Base-by-base conservation (phyloP, 345 rosid species). In the Gossypium sturtianum region DNA sequence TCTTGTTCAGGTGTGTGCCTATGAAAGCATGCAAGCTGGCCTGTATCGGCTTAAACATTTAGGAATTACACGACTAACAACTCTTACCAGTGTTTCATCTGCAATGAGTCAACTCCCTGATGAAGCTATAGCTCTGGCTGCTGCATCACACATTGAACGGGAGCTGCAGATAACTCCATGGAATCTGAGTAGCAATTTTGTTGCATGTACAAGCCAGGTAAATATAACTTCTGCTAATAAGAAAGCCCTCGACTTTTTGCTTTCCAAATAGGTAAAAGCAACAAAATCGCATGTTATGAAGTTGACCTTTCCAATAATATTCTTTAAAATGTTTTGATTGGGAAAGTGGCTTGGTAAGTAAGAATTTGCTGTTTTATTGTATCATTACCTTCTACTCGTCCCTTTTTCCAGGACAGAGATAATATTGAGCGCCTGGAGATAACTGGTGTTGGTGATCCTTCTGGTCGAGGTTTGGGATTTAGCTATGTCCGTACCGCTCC, bases 371-470 rank as follows among this genome's bases (percentile, higher is more conserved):
- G 20, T 68, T 43, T 11, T 25, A 27, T 25, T 60, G 27, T 10
- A 58, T n/a, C 53, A n/a, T 77, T 29, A 13, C 34, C 17, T 63
- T 76, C 41, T 62, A 4, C 34, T 54, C 48, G 34, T 38, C 16
- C 49, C 8, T 44, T 77, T 81, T 78, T 82, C 79, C 90, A 95
- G 99, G 99, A 90, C 72, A 87, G 94, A 79, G 99, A 87, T 82
- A 93, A 89, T 81, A 88, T 95, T 83, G 99, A 95, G 84, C 99
- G 98, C 56, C 83, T 95, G 74, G 98, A 95, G 85, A 95, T 95
- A 73, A 91, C 98, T 71, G 99, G 99, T 84, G 99, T 95, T 76
- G 98, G 99, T 9, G 99, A 93, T 84, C 99, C 99, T 49, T 91
- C 99, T 66, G 99, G 98, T 52, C 86, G 98, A 76, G 98, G 99